Conservation (phyloP, 2,329 filamentous ascomycete species). For the Sporothrix pallida region DNA sequence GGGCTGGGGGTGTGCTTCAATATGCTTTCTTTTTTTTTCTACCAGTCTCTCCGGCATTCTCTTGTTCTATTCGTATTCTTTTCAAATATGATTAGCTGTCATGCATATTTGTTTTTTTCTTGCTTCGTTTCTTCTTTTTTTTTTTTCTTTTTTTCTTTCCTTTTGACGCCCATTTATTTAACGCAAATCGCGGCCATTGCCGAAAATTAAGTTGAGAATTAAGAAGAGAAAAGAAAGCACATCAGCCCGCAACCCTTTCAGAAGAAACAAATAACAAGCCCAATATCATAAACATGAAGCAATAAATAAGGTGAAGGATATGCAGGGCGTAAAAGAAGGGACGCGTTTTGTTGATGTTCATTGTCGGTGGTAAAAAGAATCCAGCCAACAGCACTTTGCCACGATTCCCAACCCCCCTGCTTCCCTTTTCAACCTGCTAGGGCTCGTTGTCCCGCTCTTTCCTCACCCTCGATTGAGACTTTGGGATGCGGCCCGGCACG, state of each 20-base stretch:
- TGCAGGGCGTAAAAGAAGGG: no score
- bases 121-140: neutral
- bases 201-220: neutral
- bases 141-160: neutral
- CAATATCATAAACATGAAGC: neutral
- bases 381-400: neutral
- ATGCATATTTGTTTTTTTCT: neutral
- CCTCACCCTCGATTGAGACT: neutral
- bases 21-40: neutral
- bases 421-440: neutral
- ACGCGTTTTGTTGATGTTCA: no score
- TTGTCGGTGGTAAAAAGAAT: no score
- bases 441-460: neutral
- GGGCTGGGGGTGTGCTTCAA: neutral
- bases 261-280: neutral
- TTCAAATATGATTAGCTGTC: neutral
- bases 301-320: neutral
- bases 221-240: neutral
- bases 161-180: neutral
- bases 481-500: constrained; percentile 27
- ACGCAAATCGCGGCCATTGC: neutral
- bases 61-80: neutral
- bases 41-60: neutral
- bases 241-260: neutral
- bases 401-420: neutral